Evolutionary conservation across 2,329 filamentous ascomycete species (phyloP).

Genomic region (Microthyrium microscopicum): DNA sequence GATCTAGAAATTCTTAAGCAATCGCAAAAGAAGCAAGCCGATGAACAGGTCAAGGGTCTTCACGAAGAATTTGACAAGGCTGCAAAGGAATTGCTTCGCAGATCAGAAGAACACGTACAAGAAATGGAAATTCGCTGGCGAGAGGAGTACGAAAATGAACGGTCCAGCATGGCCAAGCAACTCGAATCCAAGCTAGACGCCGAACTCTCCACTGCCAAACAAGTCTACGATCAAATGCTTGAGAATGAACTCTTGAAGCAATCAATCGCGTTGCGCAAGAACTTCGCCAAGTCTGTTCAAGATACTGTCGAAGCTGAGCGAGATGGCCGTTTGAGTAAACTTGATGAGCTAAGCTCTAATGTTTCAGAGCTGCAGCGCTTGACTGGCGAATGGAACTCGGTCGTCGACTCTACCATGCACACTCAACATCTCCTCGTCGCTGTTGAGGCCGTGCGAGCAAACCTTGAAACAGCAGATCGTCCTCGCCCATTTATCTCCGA

Average conservation of each 20-base stretch:
- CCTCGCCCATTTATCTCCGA: slow-evolving; percentile 81
- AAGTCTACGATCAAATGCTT: slow-evolving; percentile 67
- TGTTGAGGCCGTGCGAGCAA: slow-evolving; percentile 78
- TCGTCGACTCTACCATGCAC: slow-evolving; percentile 77
- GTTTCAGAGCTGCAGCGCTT: slow-evolving; percentile 70
- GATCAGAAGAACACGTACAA: slow-evolving; percentile 71
- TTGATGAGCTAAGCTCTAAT: slow-evolving; percentile 60
- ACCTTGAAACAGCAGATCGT: slow-evolving; percentile 55
- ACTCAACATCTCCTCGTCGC: slow-evolving; percentile 95
- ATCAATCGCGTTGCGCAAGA: slow-evolving; percentile 70
- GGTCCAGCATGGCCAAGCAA: slow-evolving; percentile 56
- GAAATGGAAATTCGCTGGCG: slow-evolving; percentile 71
- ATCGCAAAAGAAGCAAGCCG: slow-evolving; percentile 51
- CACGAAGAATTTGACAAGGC: slow-evolving; percentile 72
- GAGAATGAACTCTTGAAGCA: slow-evolving; percentile 82
- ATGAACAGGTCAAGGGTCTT: slow-evolving; percentile 53
- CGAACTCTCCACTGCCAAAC: slow-evolving; percentile 61
- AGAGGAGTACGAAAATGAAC: slow-evolving; percentile 76
- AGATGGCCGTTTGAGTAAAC: slow-evolving; percentile 67
- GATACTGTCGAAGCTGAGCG: slow-evolving; percentile 78
- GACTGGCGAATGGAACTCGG: slow-evolving; percentile 74
- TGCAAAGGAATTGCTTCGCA: slow-evolving; percentile 69
- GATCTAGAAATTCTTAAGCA: slow-evolving; percentile 63
- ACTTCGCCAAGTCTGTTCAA: slow-evolving; percentile 65
- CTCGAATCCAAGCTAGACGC: slow-evolving; percentile 69